Evolutionary conservation across 208 protist genomes (phyloP).

Genomic region (Acanthamoeba royreba): DNA sequence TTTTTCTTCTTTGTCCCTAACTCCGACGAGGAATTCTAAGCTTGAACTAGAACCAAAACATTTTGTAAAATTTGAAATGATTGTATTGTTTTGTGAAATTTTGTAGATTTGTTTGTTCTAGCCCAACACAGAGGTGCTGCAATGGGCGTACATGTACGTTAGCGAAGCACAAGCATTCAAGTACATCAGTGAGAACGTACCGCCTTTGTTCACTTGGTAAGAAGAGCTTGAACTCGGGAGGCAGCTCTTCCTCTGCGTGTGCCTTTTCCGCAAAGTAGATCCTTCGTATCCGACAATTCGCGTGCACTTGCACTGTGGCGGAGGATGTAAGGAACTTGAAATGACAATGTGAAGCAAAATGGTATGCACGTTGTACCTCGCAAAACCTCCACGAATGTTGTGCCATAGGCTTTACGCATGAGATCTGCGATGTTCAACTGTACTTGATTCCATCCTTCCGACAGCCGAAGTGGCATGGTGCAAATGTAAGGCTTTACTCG

Average conservation of each 20-base stretch:
- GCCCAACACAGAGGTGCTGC: neutral
- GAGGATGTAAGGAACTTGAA: neutral
- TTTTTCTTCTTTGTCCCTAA: no score
- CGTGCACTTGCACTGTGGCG: conserved; percentile 93
- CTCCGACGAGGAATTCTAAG: no score
- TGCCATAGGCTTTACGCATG: conserved; percentile 97
- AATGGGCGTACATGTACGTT: neutral
- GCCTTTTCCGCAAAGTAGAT: conserved; percentile 99
- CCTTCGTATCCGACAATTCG: conserved; percentile 97
- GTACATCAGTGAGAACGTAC: neutral
- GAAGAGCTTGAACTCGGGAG: conserved; percentile 92
- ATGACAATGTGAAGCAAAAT: neutral
- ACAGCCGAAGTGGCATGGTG: conserved; percentile 99
- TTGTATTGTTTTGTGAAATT: neutral
- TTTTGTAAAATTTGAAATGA: neutral
- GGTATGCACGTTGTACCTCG: conserved; percentile 82
- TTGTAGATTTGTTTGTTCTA: neutral
- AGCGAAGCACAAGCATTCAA: neutral
- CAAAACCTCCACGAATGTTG: conserved; percentile 98
- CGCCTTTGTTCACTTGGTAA: conserved; percentile 14
- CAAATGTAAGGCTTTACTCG: conserved; percentile 99
- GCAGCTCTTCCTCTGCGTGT: conserved; percentile 99
- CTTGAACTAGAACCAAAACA: neutral
- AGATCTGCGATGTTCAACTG: conserved; percentile 99
- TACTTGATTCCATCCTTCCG: conserved; percentile 99